Evolutionary conservation across 1,139 yeast species (phyloP), one percentile per base, ranked within the genome.

Genomic region (Sugiyamaella neomexicana): DNA sequence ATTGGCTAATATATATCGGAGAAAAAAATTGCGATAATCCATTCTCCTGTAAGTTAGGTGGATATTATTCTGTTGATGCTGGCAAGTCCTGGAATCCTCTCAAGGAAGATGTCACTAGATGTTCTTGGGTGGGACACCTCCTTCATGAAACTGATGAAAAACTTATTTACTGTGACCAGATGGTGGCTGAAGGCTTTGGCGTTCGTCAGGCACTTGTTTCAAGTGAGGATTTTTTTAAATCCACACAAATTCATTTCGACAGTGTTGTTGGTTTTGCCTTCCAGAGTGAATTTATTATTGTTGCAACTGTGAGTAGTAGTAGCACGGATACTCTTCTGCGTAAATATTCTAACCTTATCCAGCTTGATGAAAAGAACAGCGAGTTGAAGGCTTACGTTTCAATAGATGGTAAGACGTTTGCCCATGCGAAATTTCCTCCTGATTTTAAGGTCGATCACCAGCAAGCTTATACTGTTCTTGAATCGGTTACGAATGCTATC

Each of bases 381-480:
- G 61, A 57, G 0, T 74, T 91, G 56, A 77, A 77, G 53, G 90
- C 95, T 0, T 79, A 76, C 63, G 91, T 89, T 0, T 85, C 97
- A 0, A 79, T 83, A 38, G 96, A 93, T 71, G 99, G 98, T n/a
- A 61, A 62, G 5, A 77, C 74, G 1, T 93, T 85, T 75, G 95
- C 96, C 0, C 84, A 80, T 55, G 95, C 95, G 0, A 77, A 79
- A 54, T 86, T 90, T 70, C 99, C 99, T 1, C 75, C 77, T 36
- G 83, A 86, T 65, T 76, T 86, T 62, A 71, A 77, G 31, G 82
- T 85, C 17, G 80, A 79, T 47, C 75, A 77, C 38, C 86, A 85
- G 62, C 87, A 85, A 61, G 95, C 97, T 0, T 91, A 89, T 68
- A 90, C 98, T 0, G 79, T 93, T 23, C 75, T 93, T 52, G 95